Evolutionary conservation across 495 filamentous ascomycete genomes (phyloP), one percentile per base, ranked within the genome.

Genomic region (Penicillium simplicissimum): DNA sequence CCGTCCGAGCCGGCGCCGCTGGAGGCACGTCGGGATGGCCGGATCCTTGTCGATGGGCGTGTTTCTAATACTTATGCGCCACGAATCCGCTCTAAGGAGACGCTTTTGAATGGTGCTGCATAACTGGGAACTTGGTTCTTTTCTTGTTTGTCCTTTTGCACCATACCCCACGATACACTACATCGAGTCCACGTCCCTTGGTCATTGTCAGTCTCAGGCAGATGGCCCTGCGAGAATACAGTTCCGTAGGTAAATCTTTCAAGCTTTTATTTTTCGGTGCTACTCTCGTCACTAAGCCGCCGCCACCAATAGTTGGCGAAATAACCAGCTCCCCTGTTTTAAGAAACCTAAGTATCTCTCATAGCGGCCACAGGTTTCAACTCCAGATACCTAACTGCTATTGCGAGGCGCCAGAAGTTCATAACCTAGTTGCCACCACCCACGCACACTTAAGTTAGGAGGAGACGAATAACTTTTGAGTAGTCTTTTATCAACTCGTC

Each of bases 11-110:
- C 33, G 5, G 15, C 34, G 3, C 31, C 31, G 10, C 25, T 36
- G 14, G 43, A 58, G 5, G 19, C 36, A n/a, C 38, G 43, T 34
- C 28, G 19, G 38, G 31, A 60, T 15, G 57, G 51, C 15, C 40
- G 38, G 3, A 52, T 49, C 7, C 55, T 63, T 28, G 42, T 64
- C 17, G 66, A 73, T n/a, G 66, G 58, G 25, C 52, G 55, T 36
- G 49, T 47, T 23, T 59, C 55, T 1, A 48, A 52, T 52, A 59
- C 57, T n/a, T 59, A 48, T n/a, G 57, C 48, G 10, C 35, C 48
- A 21, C 57, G 57, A 33, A 45, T 55, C 21, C 53, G 53, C 2
- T 42, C 15, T 8, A 57, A 57, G 40, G 47, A 59, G n/a, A 1
- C 55, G 19, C 2, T 37, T n/a, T 48, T 48, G 1, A 25, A 0